These are phyloP conservation scores for Podospora bellae-mahoneyi DNA, from an alignment of 495 filamentous ascomycete genomes.

Conservation along the genomic window DNA sequence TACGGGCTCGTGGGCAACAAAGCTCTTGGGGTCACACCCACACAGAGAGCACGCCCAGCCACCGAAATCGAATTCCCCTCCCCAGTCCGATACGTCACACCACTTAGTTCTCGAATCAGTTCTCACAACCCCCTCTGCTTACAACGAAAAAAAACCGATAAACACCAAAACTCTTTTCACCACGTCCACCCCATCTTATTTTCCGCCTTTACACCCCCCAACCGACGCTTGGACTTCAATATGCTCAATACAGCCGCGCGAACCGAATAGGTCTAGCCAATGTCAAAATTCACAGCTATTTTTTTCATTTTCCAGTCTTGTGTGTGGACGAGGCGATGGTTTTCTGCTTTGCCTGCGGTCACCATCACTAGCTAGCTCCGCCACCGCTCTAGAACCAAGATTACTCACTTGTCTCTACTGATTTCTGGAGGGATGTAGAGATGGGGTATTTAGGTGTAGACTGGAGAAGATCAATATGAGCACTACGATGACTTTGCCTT, in stretches of 20 bases:
- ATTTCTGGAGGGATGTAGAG: constrained; percentile 27
- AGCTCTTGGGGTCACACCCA: neutral
- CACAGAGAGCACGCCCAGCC: neutral
- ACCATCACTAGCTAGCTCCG: neutral
- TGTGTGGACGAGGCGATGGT: neutral
- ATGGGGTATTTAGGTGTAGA: constrained; percentile 24
- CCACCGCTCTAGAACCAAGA: neutral
- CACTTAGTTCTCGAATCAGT: neutral
- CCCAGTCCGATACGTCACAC: neutral
- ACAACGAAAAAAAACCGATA: neutral
- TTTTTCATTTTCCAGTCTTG: neutral
- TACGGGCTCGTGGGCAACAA: neutral
- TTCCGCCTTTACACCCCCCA: constrained; percentile 10
- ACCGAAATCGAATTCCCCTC: neutral
- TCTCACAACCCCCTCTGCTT: neutral
- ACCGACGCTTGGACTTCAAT: constrained; percentile 19
- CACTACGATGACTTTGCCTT: constrained; percentile 18
- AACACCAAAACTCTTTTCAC: constrained; percentile 1
- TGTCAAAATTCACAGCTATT: neutral
- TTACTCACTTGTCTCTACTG: constrained; percentile 17
- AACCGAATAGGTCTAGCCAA: constrained; percentile 18
- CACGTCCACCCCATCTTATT: constrained; percentile 16
- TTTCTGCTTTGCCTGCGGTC: neutral
- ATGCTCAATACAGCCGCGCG: constrained; percentile 19
- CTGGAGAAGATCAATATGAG: constrained; percentile 29